Evolutionary conservation across 2,329 filamentous ascomycete genomes (phyloP), one percentile per base, ranked within the genome.

Genomic region (Elsinoe ampelina): DNA sequence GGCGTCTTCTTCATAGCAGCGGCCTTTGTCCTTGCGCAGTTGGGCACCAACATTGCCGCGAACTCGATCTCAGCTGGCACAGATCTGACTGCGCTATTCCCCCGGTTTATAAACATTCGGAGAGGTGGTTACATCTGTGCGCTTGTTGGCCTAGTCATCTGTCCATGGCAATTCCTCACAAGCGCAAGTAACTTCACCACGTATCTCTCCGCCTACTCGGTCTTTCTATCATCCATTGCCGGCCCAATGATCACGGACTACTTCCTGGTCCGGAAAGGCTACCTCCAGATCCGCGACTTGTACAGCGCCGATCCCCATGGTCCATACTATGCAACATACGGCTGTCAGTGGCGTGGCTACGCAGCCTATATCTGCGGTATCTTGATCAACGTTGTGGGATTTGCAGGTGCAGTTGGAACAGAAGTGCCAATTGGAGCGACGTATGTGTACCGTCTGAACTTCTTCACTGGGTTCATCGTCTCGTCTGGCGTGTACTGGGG

Each of bases 201-300:
- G 2, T 95, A 95, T 67, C 82, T 96, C 0, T 93, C 87, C 0
- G 86, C 91, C 1, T 95, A 95, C 75, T 90, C 87, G 2, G 89
- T 96, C 57, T 96, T 96, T 73, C 79, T 96, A n/a, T 91, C 87
- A 58, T 89, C 87, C 42, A 95, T 96, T 61, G 90, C 89, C 0
- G 91, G 91, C n/a, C 89, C 95, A 61, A 93, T 95, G 74, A 77
- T 90, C 59, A 81, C 79, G 63, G 91, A 96, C 71, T 96, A 96
- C 75, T 96, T 95, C 71, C 60, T 86, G 57, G 87, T 95, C 4
- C 86, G 91, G 58, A 84, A 80, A 58, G 91, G 91, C 4, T 95
- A 90, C 68, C 76, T 93, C 2, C 82, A 90, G 62, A 76, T 92
- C 62, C 84, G 82, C 64, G 83, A 89, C 57, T 79, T 96, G 0